A percentile compares a stretch with the other conserved stretches of the same genome.
Evolutionary conservation across 2,329 filamentous ascomycete genomes (phyloP).

Genomic region (Talaromyces atroroseus): DNA sequence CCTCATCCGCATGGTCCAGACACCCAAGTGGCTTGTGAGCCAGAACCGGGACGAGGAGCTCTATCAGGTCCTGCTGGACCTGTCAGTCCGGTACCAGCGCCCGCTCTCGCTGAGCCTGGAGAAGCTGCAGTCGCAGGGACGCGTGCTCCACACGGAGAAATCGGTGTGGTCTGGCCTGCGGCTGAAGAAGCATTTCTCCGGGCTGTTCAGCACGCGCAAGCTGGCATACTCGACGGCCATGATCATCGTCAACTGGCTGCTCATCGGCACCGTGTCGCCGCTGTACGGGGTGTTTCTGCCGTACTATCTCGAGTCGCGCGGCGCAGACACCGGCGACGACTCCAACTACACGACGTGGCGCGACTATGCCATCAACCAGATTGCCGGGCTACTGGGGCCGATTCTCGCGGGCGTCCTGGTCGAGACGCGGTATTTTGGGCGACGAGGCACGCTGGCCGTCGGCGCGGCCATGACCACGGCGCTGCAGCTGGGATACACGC

Average conservation of each 20-base stretch:
- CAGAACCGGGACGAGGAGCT: constrained; percentile 8
- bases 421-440: constrained; percentile 3
- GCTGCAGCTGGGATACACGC: constrained; percentile 7
- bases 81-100: constrained; percentile 1
- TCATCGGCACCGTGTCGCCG: constrained; percentile 9
- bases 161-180: constrained; percentile 6
- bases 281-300: constrained; percentile 3
- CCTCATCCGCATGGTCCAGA: constrained; percentile 1
- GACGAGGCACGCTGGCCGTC: constrained; percentile 7
- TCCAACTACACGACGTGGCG: constrained; percentile 8
- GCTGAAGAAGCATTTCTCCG: constrained; percentile 5
- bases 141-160: constrained; percentile 1
- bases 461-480: constrained; percentile 6
- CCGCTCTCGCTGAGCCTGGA: constrained; percentile 2
- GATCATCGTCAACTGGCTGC: constrained; percentile 7
- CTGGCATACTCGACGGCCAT: constrained; percentile 8
- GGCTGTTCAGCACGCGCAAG: background rate
- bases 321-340: background rate
- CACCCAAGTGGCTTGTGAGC: constrained; percentile 3
- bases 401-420: constrained; percentile 4
- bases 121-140: constrained; percentile 3
- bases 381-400: background rate
- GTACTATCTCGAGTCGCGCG: constrained; percentile 3
- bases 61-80: background rate
- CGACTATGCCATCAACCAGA: constrained; percentile 7